Conservation (phyloP, 768 basidiomycete species). For the Strobilomyces confusus region DNA sequence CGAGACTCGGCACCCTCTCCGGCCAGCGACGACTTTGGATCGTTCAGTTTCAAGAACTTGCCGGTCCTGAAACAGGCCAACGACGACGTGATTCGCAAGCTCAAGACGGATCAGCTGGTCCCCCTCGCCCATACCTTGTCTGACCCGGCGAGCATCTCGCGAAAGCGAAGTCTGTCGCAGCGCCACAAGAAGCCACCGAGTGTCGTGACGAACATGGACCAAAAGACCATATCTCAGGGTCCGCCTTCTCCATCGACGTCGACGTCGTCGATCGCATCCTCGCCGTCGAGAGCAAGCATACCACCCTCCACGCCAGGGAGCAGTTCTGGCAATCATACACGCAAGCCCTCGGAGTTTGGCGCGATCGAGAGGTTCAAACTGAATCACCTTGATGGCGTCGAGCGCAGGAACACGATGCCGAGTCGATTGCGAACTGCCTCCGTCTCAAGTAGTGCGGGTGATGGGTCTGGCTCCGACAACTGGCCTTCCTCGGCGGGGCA, state of each 20-base stretch:
- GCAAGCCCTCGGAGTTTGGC: constrained; percentile 88
- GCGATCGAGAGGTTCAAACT: constrained; percentile 87
- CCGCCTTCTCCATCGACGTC: constrained; percentile 92
- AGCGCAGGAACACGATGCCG: constrained; percentile 80
- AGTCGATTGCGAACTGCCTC: constrained; percentile 86
- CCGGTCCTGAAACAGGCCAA: constrained; percentile 96
- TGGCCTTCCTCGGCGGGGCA: constrained; percentile 60
- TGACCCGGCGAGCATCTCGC: constrained; percentile 51
- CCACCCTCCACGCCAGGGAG: constrained; percentile 71
- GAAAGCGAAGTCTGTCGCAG: constrained; percentile 80
- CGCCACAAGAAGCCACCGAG: constrained; percentile 76
- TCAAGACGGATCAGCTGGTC: constrained; percentile 85
- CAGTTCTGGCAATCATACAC: constrained; percentile 50
- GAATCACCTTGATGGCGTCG: constrained; percentile 71
- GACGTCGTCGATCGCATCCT: constrained; percentile 86
- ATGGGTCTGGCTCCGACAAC: constrained; percentile 72
- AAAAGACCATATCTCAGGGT: constrained; percentile 59
- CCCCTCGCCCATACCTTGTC: constrained; percentile 73
- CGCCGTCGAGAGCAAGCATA: constrained; percentile 72
- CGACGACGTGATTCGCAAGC: constrained; percentile 94
- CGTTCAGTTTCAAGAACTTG: constrained; percentile 97
- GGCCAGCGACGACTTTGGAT: constrained; percentile 88
- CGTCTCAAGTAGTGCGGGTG: constrained; percentile 76
- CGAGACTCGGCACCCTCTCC: constrained; percentile 46
- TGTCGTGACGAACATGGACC: constrained; percentile 67